Percentiles rank a stretch among this genome's conserved stretches.
These are phyloP conservation scores for Quercus dentata DNA, from an alignment of 306 rosid species.

Conservation along the genomic window DNA sequence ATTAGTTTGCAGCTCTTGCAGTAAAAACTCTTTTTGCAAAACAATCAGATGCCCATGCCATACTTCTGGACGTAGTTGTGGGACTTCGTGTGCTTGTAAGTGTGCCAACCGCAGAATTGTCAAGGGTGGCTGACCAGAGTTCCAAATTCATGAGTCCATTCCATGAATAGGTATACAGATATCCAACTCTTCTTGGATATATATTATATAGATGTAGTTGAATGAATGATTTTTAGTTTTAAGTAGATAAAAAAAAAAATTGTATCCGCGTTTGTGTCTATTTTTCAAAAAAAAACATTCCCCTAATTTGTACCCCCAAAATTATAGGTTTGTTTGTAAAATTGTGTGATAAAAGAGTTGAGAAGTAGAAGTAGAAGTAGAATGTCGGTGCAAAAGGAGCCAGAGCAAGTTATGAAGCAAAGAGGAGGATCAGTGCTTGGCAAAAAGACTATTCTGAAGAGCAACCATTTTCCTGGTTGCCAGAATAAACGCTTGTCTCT, in stretches of 20 bases:
- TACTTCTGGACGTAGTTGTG: conserved; percentile 44
- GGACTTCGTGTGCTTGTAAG: conserved; percentile 63
- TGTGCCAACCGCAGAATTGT: conserved; percentile 46
- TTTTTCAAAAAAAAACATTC: no score
- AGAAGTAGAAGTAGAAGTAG: neutral
- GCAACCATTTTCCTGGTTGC: conserved; percentile 97
- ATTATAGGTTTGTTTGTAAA: no score
- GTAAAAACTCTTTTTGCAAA: conserved; percentile 60
- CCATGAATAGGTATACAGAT: conserved; percentile 73
- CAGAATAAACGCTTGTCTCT: conserved; percentile 85
- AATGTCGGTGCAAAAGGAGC: conserved; percentile 58
- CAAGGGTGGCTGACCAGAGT: no score
- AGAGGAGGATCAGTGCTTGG: conserved; percentile 87
- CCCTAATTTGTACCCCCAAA: no score
- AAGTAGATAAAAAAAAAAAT: no score
- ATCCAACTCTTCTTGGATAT: no score
- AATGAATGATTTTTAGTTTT: no score
- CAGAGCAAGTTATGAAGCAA: conserved; percentile 73
- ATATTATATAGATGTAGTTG: no score
- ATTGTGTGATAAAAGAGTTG: neutral
- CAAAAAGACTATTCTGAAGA: conserved; percentile 86
- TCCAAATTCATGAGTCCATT: neutral
- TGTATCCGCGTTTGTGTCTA: no score
- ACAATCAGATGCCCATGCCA: conserved; percentile 65
- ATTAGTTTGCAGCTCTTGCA: conserved; percentile 59